Evolutionary conservation across 352 stramenopile genomes (phyloP).

Genomic region (Pythium pectinolyticum): DNA sequence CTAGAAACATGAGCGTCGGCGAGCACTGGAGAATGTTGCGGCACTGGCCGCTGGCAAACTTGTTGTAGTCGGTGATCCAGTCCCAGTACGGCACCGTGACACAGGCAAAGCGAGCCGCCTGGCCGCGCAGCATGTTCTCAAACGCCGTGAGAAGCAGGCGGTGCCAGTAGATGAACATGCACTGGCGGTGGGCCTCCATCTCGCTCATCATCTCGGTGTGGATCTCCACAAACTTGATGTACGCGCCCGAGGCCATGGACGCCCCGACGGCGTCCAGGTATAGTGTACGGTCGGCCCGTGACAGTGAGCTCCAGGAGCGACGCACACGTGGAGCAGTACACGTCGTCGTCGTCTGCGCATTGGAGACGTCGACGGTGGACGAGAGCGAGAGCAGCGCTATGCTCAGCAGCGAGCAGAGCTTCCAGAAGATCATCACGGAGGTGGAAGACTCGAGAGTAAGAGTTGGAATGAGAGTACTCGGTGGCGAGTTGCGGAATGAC

Average conservation of each 20-base stretch:
- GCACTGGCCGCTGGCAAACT: constrained; percentile 29
- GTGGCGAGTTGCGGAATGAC: neutral
- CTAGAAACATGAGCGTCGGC: constrained; percentile 39
- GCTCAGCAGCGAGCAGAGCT: constrained; percentile 1
- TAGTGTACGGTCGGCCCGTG: constrained; percentile 27
- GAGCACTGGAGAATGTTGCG: constrained; percentile 48
- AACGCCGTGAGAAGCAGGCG: constrained; percentile 61
- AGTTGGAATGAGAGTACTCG: neutral
- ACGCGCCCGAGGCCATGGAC: constrained; percentile 35
- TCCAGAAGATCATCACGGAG: constrained; percentile 4
- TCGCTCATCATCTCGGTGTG: constrained; percentile 34
- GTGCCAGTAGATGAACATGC: constrained; percentile 87
- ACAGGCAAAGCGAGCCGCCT: constrained; percentile 53
- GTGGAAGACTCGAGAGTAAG: neutral
- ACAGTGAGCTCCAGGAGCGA: constrained; percentile 32
- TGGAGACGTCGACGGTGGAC: too few relatives aligned
- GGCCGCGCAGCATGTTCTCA: constrained; percentile 81
- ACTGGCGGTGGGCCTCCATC: constrained; percentile 39
- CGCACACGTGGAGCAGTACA: constrained; percentile 22
- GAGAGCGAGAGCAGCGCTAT: neutral
- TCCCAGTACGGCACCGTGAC: constrained; percentile 85
- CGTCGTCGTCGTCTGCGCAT: neutral
- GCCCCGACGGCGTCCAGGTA: constrained; percentile 30
- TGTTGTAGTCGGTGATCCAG: constrained; percentile 50
- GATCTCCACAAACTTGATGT: constrained; percentile 32